These are phyloP conservation scores for Saturnispora quitensis DNA, from an alignment of 805 yeast species.

Conservation along the genomic window DNA sequence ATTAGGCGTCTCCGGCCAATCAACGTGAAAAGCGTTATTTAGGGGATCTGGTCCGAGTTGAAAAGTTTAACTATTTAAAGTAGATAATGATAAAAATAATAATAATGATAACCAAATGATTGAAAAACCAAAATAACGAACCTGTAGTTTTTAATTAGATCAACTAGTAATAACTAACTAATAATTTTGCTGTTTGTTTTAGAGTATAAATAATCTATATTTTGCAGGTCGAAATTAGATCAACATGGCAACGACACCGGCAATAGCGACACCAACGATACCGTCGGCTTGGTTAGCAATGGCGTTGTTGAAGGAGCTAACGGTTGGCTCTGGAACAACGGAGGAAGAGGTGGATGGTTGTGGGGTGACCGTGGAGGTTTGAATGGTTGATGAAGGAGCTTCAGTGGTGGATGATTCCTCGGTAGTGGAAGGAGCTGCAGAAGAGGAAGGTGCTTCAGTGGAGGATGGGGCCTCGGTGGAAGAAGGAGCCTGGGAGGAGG, in stretches of 20 bases:
- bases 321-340: constrained; percentile 18
- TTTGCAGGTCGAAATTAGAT: constrained; percentile 5
- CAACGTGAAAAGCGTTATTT: too few species aligned
- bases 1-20: too few species aligned
- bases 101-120: background rate
- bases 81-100: background rate
- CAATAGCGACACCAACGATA: constrained; percentile 20
- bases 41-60: background rate
- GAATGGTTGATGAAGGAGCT: background rate
- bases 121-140: constrained; percentile 1
- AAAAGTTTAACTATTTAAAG: background rate
- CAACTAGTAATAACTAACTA: background rate
- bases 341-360: constrained; percentile 12
- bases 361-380: constrained; percentile 13
- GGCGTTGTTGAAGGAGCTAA: constrained; percentile 12
- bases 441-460: constrained; percentile 18
- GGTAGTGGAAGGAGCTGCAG: background rate
- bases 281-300: constrained; percentile 23
- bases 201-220: background rate
- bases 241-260: constrained; percentile 15
- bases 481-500: constrained; percentile 17
- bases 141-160: background rate
- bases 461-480: constrained; percentile 25
- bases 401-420: background rate
- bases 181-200: background rate